A percentile compares a stretch with the other conserved stretches of the same genome.
phyloP scores from a whole-genome alignment of 306 rosid species.

The Trifolium pratense region DNA sequence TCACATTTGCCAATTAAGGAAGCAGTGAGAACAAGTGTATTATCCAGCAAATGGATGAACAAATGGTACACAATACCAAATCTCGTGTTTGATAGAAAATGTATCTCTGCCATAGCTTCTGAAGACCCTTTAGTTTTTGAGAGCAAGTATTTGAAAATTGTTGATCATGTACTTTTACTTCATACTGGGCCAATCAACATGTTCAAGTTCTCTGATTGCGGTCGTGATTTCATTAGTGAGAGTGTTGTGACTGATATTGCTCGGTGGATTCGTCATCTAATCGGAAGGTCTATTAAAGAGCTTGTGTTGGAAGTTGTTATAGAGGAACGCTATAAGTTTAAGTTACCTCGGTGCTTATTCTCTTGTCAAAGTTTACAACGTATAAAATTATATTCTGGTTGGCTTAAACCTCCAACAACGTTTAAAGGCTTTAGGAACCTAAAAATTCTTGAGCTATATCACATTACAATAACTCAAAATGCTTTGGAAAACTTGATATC shows the following conservation, averaged over 20 bases:
- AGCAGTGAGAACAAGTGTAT: neutral
- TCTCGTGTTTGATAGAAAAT: neutral
- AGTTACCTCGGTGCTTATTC: neutral
- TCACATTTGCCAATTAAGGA: neutral
- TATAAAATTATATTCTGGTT: neutral
- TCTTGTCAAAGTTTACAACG: neutral
- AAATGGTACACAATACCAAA: neutral
- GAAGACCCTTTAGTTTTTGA: neutral
- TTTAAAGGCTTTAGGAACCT: neutral
- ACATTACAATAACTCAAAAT: constrained; percentile 59
- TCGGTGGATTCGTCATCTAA: neutral
- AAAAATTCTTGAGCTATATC: constrained; percentile 48
- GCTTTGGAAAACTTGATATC: constrained; percentile 54
- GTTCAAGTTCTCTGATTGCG: neutral
- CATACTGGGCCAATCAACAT: neutral
- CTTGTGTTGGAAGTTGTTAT: neutral
- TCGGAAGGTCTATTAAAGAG: neutral
- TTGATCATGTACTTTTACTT: neutral
- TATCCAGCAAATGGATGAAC: neutral
- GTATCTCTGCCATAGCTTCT: neutral
- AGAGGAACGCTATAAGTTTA: neutral
- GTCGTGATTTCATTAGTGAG: neutral
- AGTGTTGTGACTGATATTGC: neutral
- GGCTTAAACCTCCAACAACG: neutral
- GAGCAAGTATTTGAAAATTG: neutral